Evolutionary conservation across 768 basidiomycete species (phyloP), one percentile per base, ranked within the genome.

Genomic region (Tylopilus felleus): DNA sequence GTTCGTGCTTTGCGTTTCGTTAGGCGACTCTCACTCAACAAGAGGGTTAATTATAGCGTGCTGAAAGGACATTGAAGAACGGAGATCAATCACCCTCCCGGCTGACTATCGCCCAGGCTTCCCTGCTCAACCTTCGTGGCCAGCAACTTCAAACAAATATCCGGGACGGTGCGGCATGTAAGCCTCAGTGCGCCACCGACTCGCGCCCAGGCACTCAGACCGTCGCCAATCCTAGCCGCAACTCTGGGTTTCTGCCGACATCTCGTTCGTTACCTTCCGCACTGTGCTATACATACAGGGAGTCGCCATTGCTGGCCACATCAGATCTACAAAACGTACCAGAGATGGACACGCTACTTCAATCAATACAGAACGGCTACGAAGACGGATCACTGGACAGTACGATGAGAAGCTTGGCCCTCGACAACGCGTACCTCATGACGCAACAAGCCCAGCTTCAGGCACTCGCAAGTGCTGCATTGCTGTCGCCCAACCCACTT

Each of bases 51-150:
- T 48, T 45, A 17, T 33, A 90, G 87, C 80, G 88, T 31, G 60
- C 75, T 12, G 88, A 90, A 68, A 80, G 88, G 19, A 58, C 75
- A 13, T 56, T 71, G 13, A 82, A 80, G 56, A 87, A 83, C 46
- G 86, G 76, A 5, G 88, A 86, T 21, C 74, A 75, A 39, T 81
- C 85, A 9, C 82, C 85, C 4, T 78, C 78, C 12, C 77, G 84
- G 17, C 70, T 91, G 27, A 88, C 88, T 7, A 89, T 91, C 58
- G 88, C 88, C 0, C 87, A 89, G 61, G 88, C 88, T 6, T 80
- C 88, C 1, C 68, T 91, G 22, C 79, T 91, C 50, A 91, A 88
- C 63, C 76, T 90, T 40, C 85, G 80, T 50, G 88, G 88, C 7
- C 81, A 85, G 49, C 84, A 88, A 21, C 65, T 64, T 52, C 75